A percentile compares a stretch with the other conserved stretches of the same genome.
phyloP scores from a whole-genome alignment of 129 eudicot genomes.

The Calendula officinalis region DNA sequence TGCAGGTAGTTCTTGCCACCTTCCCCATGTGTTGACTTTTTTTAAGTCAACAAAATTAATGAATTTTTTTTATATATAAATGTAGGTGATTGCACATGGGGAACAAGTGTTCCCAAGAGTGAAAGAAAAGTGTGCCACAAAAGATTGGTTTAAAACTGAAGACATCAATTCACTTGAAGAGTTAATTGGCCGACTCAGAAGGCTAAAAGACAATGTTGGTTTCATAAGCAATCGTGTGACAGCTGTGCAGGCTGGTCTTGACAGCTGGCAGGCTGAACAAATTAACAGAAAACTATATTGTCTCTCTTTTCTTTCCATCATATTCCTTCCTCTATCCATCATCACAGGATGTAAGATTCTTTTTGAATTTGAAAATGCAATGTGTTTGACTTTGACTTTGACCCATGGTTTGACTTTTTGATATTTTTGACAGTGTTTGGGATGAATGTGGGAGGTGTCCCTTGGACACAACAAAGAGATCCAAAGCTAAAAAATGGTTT shows the following conservation, averaged over 20 bases:
- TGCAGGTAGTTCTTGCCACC: slow-evolving; percentile 53
- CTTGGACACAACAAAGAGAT: slow-evolving; percentile 71
- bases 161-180: slow-evolving; percentile 69
- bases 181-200: slow-evolving; percentile 60
- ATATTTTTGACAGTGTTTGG: slow-evolving; percentile 8
- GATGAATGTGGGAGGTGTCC: slow-evolving; percentile 95
- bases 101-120: slow-evolving; percentile 91
- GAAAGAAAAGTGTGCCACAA: slow-evolving; percentile 71
- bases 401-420: neutral
- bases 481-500: slow-evolving; percentile 64
- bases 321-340: slow-evolving; percentile 72
- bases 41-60: neutral
- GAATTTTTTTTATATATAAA: neutral
- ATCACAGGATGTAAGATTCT: slow-evolving; percentile 67
- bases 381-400: neutral
- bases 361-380: neutral
- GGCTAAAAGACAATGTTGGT: slow-evolving; percentile 76
- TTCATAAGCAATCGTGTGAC: slow-evolving; percentile 78
- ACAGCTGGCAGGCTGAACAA: slow-evolving; percentile 87
- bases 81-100: slow-evolving; percentile 76
- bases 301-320: slow-evolving; percentile 73
- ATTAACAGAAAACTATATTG: slow-evolving; percentile 72
- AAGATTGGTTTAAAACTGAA: slow-evolving; percentile 62
- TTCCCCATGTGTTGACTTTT: slow-evolving; percentile 9
- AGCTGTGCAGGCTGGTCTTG: slow-evolving; percentile 83